Base-by-base conservation (phyloP, 192 early-diverging fungal species). In the Umbelopsis isabellina region DNA sequence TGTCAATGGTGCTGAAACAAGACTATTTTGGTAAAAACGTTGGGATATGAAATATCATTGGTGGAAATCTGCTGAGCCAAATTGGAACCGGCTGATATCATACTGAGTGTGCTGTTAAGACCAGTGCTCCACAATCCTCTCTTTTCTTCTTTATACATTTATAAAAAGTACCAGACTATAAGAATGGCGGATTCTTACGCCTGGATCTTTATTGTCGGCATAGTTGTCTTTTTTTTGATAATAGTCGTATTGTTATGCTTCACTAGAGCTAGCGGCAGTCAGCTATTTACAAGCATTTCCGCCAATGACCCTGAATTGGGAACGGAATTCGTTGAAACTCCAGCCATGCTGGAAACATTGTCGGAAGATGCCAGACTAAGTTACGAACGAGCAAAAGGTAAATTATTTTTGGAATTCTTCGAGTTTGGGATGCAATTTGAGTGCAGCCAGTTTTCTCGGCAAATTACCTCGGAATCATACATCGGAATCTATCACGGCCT, bases 341-440 rank as follows among this genome's bases (percentile, higher is more conserved):
- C 70, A 1, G 67, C 51, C 15, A 22, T 66, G 58, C 61, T 84
- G 22, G 72, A 61, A 15, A 65, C 69, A 35, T 49, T 84, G 44
- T 73, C 78, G 16, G 82, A 84, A 69, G 79, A 81, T 46, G 79
- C 79, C 25, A 66, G 82, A 41, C 75, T 79, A 15, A 81, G 77
- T 66, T 84, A 81, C 70, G 82, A 81, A 51, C 74, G 77, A 37
- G 82, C 82, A 2, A 75, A 75, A 73, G 45, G 82, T 84, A 82
- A 73, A 25, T 47, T 41, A 20, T 67, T 37, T 46, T 46, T 67
- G 11, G 2, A 0, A 49, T 49, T 49, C 15, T 49, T 49, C 46
- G 48, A 49, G 1, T 49, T 49, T 1, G 48, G 0, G 48, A 13
- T 21, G 20, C 48, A 49, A 16, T 20, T 49, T 1, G 18, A n/a